A percentile compares a stretch with the other conserved stretches of the same genome.
phyloP scores from a whole-genome alignment of 306 rosid genomes.

The Citrullus colocynthis region DNA sequence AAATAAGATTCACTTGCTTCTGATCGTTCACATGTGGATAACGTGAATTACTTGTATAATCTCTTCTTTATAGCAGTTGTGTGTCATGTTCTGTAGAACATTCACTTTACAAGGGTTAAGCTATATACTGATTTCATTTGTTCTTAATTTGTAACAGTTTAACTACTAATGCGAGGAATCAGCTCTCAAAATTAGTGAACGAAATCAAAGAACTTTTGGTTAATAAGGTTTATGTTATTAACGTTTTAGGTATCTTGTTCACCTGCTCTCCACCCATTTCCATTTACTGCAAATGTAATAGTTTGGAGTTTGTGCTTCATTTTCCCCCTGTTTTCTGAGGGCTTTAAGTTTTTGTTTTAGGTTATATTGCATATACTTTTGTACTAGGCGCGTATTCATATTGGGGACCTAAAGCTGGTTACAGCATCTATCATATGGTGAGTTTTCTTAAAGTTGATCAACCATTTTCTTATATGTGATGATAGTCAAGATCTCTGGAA shows the following conservation, averaged over 20 bases:
- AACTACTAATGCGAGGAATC: slow-evolving; percentile 24
- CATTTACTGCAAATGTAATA: background rate
- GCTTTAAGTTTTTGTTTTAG: slow-evolving; percentile 18
- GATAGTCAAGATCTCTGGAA: slow-evolving; percentile 5
- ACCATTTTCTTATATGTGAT: background rate
- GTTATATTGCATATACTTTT: slow-evolving; percentile 71
- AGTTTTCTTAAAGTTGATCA: slow-evolving; percentile 13
- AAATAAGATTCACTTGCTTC: background rate
- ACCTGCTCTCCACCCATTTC: background rate
- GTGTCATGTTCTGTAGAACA: background rate
- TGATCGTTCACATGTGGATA: background rate
- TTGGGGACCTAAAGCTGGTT: slow-evolving; percentile 99
- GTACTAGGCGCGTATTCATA: slow-evolving; percentile 92
- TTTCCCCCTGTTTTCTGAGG: background rate
- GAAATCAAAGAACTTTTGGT: slow-evolving; percentile 64
- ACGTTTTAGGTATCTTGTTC: slow-evolving; percentile 52
- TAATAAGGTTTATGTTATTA: slow-evolving; percentile 63
- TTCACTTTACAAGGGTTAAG: background rate
- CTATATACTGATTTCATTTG: background rate
- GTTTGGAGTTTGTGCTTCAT: background rate
- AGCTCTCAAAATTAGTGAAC: slow-evolving; percentile 37
- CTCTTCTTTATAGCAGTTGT: background rate
- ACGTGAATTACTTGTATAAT: background rate
- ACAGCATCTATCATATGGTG: slow-evolving; percentile 66
- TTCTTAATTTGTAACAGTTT: background rate